Conservation (phyloP, 345 rosid species). For the Xanthoceras sorbifolium region DNA sequence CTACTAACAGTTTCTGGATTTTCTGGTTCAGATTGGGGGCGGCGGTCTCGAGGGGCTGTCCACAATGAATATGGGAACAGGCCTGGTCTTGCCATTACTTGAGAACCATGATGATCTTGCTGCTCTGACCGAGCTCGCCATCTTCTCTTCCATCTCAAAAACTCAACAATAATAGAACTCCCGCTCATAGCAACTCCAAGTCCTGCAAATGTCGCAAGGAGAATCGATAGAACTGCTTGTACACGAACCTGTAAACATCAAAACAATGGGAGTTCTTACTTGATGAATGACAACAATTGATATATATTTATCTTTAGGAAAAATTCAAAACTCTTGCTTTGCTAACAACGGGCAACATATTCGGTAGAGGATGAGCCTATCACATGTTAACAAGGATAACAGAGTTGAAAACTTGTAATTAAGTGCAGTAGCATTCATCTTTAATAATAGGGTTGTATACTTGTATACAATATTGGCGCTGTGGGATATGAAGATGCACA, state of each 20-base stretch:
- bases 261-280: background rate
- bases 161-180: conserved; percentile 79
- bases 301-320: too few relatives aligned
- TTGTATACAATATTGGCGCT: too few relatives aligned
- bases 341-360: background rate
- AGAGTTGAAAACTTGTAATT: too few relatives aligned
- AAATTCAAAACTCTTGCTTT: too few relatives aligned
- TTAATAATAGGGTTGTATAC: too few relatives aligned
- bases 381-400: background rate
- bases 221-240: conserved; percentile 73
- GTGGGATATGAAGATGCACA: too few relatives aligned
- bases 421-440: too few relatives aligned
- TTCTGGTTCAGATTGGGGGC: conserved; percentile 15
- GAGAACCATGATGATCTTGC: conserved; percentile 27
- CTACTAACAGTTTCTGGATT: conserved; percentile 24
- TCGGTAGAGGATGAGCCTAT: background rate
- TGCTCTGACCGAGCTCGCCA: conserved; percentile 36
- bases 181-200: conserved; percentile 83
- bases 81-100: conserved; percentile 29
- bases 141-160: conserved; percentile 72
- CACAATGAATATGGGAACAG: conserved; percentile 30
- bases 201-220: conserved; percentile 82
- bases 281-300: background rate
- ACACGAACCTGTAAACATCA: conserved; percentile 47
- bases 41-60: conserved; percentile 15